These are phyloP conservation scores for Metschnikowia amazonensis DNA, from an alignment of 805 yeast species.

Conservation along the genomic window DNA sequence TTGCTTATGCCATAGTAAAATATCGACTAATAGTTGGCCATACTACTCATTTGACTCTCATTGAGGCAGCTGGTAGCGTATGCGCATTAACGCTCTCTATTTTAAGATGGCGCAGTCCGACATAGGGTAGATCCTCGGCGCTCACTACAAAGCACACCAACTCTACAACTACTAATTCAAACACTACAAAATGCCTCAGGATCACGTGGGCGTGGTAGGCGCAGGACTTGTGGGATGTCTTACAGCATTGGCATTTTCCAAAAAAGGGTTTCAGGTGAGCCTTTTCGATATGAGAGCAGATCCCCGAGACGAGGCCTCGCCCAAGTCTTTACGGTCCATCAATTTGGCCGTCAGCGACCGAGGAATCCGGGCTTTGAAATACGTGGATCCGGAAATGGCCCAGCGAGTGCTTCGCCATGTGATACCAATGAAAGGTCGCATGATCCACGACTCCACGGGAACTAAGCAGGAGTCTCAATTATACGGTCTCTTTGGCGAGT, in stretches of 20 bases:
- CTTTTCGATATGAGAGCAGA: conserved; percentile 71
- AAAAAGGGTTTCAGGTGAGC: conserved; percentile 67
- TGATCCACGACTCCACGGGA: conserved; percentile 76
- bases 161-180: background rate
- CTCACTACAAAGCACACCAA: background rate
- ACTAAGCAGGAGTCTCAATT: conserved; percentile 55
- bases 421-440: conserved; percentile 85
- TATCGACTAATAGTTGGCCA: too few relatives aligned
- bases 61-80: too few relatives aligned
- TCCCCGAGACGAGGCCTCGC: conserved; percentile 43
- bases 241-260: conserved; percentile 74
- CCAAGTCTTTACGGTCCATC: conserved; percentile 58
- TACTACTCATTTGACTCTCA: too few relatives aligned
- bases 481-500: conserved; percentile 79
- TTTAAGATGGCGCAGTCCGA: too few relatives aligned
- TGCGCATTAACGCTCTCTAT: too few relatives aligned
- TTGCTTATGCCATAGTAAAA: too few relatives aligned
- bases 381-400: conserved; percentile 59
- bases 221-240: conserved; percentile 90
- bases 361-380: conserved; percentile 67
- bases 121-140: too few relatives aligned
- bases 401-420: conserved; percentile 52
- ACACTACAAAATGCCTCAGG: background rate
- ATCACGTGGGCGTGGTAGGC: conserved; percentile 60
- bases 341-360: conserved; percentile 86